phyloP scores from a whole-genome alignment of 345 rosid species.

The Kandelia obovata region DNA sequence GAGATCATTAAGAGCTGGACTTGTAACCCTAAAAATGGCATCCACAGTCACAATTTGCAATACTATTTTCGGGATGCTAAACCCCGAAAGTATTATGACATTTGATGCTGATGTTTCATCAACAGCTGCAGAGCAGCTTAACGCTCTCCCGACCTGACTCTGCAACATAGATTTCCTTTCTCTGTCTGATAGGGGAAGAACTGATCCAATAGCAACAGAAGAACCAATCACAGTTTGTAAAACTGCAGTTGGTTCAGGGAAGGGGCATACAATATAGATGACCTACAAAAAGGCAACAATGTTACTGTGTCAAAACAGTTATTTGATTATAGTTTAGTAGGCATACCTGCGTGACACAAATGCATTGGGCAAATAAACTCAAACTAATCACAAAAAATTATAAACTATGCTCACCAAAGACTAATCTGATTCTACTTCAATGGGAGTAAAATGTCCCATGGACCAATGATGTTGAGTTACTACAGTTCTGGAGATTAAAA shows the following conservation, averaged over 20 bases:
- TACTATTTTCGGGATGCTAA: constrained; percentile 75
- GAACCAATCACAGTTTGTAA: constrained; percentile 81
- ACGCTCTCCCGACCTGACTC: constrained; percentile 84
- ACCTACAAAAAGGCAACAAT: constrained; percentile 42
- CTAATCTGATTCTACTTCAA: background rate
- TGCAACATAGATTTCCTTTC: constrained; percentile 61
- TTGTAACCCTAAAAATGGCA: constrained; percentile 86
- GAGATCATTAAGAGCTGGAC: constrained; percentile 80
- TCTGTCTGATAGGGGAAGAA: constrained; percentile 55
- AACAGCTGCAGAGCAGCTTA: constrained; percentile 73
- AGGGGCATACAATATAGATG: constrained; percentile 96
- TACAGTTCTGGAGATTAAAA: background rate
- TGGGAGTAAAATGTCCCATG: background rate
- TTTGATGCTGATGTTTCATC: constrained; percentile 88
- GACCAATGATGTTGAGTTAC: background rate
- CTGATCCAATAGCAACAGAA: constrained; percentile 84
- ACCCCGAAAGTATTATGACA: constrained; percentile 81
- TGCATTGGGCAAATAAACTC: background rate
- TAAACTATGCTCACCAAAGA: no score
- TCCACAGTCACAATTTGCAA: constrained; percentile 90
- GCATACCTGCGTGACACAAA: background rate
- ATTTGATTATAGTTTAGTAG: background rate
- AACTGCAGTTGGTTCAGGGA: constrained; percentile 93
- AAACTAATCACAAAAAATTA: no score
- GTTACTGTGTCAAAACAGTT: background rate